Base-by-base conservation (phyloP, 768 basidiomycete genomes). In the Leccinellum rugosiceps region DNA sequence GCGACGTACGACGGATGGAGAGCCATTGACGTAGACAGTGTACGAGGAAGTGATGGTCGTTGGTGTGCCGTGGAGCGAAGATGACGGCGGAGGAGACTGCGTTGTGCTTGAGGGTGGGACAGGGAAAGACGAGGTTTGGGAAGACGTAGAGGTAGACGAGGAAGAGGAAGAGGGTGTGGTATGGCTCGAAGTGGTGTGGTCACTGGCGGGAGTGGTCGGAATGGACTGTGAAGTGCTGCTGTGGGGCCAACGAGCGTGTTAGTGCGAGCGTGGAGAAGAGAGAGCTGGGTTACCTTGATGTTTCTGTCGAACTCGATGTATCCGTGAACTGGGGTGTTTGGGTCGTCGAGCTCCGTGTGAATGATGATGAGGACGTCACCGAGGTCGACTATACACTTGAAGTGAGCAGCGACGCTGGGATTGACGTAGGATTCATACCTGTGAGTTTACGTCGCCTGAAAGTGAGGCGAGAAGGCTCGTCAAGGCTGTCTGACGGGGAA, bases 41-140 rank as follows among this genome's bases (percentile, higher is more conserved):
- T 52, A 67, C 14, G 63, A 23, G 10, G 67, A 62, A 0, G 63
- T 65, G 57, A 72, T 53, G 34, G 55, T 64, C 0, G 67, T 68
- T 15, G 28, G 48, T 0, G 35, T 60, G 15, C 38, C 52, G 64
- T 52, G 6, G 47, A 55, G 43, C 23, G 58, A 10, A 19, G 35
- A 25, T 14, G 60, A 19, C 26, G 21, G 53, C 11, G 64, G 26
- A 14, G 58, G 43, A 10, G 61, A 4, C 0, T 41, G 13, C 13
- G 35, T 1, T 55, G n/a, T 1, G 52, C 25, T 3, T 35, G 15
- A 6, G 52, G 10, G 0, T 21, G 19, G 17, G 10, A 53, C 54
- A 13, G 64, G 35, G 17, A 57, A 43, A 5, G 61, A 7, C 1
- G 47, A n/a, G 17, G 30, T 13, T 0, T 53, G 15, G 35, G 17